Base-by-base conservation (phyloP, 169 alveolate genomes). In the Cryptosporidium meleagridis region DNA sequence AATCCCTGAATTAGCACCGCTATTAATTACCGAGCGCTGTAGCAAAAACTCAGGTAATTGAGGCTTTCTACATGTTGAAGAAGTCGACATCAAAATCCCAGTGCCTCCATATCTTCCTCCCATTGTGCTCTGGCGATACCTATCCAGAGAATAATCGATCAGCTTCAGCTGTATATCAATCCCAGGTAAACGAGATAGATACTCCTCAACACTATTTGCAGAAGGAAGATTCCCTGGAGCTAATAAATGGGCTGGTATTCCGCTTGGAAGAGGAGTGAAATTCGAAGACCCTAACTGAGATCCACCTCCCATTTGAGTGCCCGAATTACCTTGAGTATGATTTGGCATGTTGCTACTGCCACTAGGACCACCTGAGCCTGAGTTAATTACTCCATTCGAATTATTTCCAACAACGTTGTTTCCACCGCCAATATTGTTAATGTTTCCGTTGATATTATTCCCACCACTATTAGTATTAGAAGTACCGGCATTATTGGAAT, bases 31-130 rank as follows among this genome's bases (percentile, higher is more conserved):
- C 26, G 89, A 80, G n/a, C 89, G 73, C 29, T 75, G 87, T 37
- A 80, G 70, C 41, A 80, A 48, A 80, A 80, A 80, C 68, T 80
- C 89, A 1, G 89, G 89, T 62, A 80, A 48, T 67, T 80, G 89
- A 12, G 89, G 89, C 39, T 80, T 80, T 37, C 89, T 59, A 51
- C 89, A 80, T n/a, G 75, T 80, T 4, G 89, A 39, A 5, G 89
- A 80, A 7, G 89, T 80, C 8, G 89, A 80, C 35, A 80, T 80
- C 52, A 80, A 39, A 29, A 80, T 80, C 1, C 89, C 89, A 16
- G 89, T 80, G 31, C 89, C 89, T 23, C 89, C 89, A 55, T 80
- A 80, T 29, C 89, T 80, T 33, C 89, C 89, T 16, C 89, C 89
- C 89, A 80, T 80, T 41, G 89, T 80, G n/a, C 89, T 80, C 35